Conservation (phyloP, 208 protist species). For the Naegleria lovaniensis region DNA sequence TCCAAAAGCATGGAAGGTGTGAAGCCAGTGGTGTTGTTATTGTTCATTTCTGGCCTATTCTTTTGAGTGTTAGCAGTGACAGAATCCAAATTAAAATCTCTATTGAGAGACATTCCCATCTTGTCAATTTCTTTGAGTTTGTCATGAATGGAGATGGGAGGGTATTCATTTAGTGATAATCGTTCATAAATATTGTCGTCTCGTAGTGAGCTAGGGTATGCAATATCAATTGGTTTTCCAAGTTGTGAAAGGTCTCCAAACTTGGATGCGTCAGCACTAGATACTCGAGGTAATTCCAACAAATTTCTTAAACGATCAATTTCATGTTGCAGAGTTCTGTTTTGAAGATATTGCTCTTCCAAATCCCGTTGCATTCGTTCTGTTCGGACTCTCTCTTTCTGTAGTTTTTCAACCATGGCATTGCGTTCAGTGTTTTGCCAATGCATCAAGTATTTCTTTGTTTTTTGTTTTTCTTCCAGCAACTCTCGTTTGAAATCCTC, state of each 20-base stretch:
- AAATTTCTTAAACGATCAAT: neutral
- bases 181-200: neutral
- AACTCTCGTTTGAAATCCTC: neutral
- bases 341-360: neutral
- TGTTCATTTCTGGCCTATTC: too few species aligned
- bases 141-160: neutral
- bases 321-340: neutral
- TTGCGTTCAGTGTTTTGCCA: neutral
- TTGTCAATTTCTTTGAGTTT: neutral
- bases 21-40: too few species aligned
- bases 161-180: neutral
- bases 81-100: neutral
- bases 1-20: too few species aligned
- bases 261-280: neutral
- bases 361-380: neutral
- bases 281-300: neutral
- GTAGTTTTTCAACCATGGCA: neutral
- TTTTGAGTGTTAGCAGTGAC: too few species aligned
- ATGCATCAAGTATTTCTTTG: neutral
- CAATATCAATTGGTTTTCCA: neutral
- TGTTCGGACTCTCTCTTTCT: neutral
- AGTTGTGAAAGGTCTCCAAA: neutral
- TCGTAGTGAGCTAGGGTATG: neutral
- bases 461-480: neutral
- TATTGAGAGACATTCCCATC: neutral